A percentile compares a stretch with the other conserved stretches of the same genome.
Conservation (phyloP, 2,329 filamentous ascomycete species). For the Fusarium kyushuense region DNA sequence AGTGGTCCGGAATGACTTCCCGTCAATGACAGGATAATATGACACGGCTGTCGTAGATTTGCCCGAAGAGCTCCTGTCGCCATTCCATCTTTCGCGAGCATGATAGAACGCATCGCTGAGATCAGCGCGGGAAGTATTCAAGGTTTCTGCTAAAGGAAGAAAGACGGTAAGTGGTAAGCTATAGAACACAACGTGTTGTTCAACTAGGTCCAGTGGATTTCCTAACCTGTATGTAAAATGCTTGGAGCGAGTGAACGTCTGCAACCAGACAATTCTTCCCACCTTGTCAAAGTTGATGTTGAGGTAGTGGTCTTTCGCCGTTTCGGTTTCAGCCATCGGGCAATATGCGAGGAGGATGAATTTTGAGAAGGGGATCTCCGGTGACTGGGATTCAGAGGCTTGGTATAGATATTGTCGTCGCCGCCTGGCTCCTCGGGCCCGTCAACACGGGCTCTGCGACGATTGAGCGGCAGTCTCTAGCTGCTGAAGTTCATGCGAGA, state of each 20-base stretch:
- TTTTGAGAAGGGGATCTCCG: conserved; percentile 22
- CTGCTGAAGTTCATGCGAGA: conserved; percentile 13
- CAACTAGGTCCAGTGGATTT: neutral
- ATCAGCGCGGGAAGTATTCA: conserved; percentile 42
- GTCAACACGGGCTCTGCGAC: conserved; percentile 18
- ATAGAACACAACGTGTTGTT: neutral
- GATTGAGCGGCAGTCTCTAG: conserved; percentile 31
- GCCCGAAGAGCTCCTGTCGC: conserved; percentile 30
- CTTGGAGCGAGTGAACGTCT: conserved; percentile 6
- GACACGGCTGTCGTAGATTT: neutral
- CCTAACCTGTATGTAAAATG: conserved; percentile 10
- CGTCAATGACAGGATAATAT: neutral
- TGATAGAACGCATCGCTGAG: conserved; percentile 50
- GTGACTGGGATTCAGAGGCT: neutral
- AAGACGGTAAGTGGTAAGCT: neutral
- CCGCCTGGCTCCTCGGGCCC: conserved; percentile 7
- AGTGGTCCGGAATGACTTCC: neutral
- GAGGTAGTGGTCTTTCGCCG: conserved; percentile 24
- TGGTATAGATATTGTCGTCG: neutral
- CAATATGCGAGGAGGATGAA: conserved; percentile 17
- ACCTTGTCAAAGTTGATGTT: neutral
- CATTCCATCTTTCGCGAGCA: conserved; percentile 47
- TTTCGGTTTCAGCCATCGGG: conserved; percentile 31
- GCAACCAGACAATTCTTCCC: conserved; percentile 7
- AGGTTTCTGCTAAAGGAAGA: neutral